A percentile compares a stretch with the other conserved stretches of the same genome.
Evolutionary conservation across 176 grass and related monocot species (phyloP).

Genomic region (Lolium perenne): DNA sequence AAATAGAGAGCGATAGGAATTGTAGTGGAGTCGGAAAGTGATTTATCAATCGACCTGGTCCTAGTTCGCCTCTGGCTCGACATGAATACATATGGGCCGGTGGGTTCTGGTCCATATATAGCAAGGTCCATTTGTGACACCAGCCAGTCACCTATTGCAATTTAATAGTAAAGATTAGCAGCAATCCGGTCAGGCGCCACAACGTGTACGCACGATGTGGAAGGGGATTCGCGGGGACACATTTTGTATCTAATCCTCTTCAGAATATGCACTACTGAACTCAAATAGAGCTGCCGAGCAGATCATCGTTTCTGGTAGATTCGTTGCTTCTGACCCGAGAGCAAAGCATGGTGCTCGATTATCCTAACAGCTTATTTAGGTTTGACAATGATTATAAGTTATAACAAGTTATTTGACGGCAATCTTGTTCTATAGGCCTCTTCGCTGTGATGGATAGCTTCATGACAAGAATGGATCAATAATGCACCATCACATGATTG

Average conservation of each 20-base stretch:
- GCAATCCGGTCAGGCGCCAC: slow-evolving; percentile 19
- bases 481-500: neutral
- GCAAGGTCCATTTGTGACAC: no score
- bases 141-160: no score
- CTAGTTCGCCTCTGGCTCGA: no score
- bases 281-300: neutral
- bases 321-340: no score
- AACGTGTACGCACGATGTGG: neutral
- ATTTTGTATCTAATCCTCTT: neutral
- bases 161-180: no score
- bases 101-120: no score
- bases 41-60: no score
- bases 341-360: neutral
- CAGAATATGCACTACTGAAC: neutral
- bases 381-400: neutral
- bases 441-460: no score
- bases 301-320: neutral
- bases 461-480: no score
- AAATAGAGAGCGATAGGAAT: no score
- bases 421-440: neutral
- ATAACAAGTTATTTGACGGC: neutral
- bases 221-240: neutral
- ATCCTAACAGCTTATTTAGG: neutral
- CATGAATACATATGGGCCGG: no score
- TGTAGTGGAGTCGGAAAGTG: no score